Evolutionary conservation across 2,329 filamentous ascomycete genomes (phyloP), one percentile per base, ranked within the genome.

Genomic region (Alternaria sp.): DNA sequence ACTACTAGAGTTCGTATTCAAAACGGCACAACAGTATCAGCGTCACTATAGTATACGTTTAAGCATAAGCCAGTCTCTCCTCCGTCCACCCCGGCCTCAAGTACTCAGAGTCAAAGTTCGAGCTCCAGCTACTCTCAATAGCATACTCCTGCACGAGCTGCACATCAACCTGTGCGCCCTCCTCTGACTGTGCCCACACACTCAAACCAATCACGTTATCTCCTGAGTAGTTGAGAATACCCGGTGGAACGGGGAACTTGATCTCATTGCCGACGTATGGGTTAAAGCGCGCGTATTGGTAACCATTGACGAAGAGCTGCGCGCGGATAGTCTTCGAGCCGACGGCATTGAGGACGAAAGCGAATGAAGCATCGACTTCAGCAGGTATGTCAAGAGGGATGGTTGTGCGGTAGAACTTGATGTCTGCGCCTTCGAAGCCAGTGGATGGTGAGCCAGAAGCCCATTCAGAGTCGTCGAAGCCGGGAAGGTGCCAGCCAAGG

Each of bases 241-340:
- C 88, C 0, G 85, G 85, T 1, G 87, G 87, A 2, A 90, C 85
- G 1, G 88, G 88, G 69, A 88, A 90, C 15, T 83, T 80, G 15
- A 85, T 81, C 78, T 90, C 88, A 50, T 88, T 86, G 0, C 88
- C 88, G 43, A 90, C 87, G 54, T 86, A 83, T 0, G 88, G 87
- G 63, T 86, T 85, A 70, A 85, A 90, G 8, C 86, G 83, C 2
- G 86, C 88, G 67, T 88, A 90, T 71, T 89, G 87, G 69, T 89
- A 90, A 0, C 88, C 88, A 59, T 90, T 90, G n/a, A 90, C 84
- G 59, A 87, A 90, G 3, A 90, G 73, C 68, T 88, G 83, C 0
- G 84, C 85, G 11, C 88, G 82, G 12, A 87, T 82, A 0, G 82
- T 81, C 15, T 79, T 76, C 6, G 81, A 79, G 0, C 78, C 75